Percentiles rank a stretch among this genome's conserved stretches.
Conservation (phyloP, 352 stramenopile genomes). For the Globisporangium carolinianum region DNA sequence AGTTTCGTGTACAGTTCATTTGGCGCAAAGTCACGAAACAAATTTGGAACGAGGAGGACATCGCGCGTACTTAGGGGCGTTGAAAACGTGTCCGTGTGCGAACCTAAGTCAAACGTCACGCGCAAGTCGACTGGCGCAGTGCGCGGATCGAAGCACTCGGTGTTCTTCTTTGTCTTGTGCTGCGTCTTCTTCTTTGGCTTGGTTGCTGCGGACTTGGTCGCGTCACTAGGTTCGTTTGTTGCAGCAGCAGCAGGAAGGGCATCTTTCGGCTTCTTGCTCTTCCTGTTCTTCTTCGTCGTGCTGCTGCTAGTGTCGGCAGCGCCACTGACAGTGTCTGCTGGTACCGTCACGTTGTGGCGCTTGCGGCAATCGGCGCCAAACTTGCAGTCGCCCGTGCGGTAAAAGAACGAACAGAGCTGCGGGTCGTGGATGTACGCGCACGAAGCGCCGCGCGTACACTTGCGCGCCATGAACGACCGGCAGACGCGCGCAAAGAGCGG, state of each 20-base stretch:
- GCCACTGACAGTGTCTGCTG: background rate
- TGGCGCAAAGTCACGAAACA: constrained; percentile 72
- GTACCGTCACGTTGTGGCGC: constrained; percentile 47
- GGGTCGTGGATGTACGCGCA: constrained; percentile 54
- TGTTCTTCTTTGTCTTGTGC: constrained; percentile 30
- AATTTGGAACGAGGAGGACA: constrained; percentile 58
- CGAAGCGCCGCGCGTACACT: constrained; percentile 20
- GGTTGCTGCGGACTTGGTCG: background rate
- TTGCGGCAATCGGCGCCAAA: constrained; percentile 40
- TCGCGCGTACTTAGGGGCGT: constrained; percentile 55
- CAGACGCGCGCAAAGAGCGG: constrained; percentile 59
- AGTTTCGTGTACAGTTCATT: constrained; percentile 67
- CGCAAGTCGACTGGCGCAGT: constrained; percentile 62
- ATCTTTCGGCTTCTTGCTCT: constrained; percentile 18
- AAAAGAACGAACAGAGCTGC: constrained; percentile 40
- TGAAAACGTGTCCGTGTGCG: constrained; percentile 44
- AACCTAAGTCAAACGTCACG: constrained; percentile 60
- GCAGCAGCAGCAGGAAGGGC: too few species aligned
- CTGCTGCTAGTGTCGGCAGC: background rate
- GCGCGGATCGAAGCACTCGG: constrained; percentile 69
- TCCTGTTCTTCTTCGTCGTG: constrained; percentile 7
- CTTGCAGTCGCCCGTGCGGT: constrained; percentile 41
- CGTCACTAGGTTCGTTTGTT: too few species aligned
- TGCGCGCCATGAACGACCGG: constrained; percentile 38
- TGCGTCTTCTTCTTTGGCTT: constrained; percentile 9